These are phyloP conservation scores for Lathyrus tuberosus DNA, from an alignment of 306 rosid species.

Conservation along the genomic window DNA sequence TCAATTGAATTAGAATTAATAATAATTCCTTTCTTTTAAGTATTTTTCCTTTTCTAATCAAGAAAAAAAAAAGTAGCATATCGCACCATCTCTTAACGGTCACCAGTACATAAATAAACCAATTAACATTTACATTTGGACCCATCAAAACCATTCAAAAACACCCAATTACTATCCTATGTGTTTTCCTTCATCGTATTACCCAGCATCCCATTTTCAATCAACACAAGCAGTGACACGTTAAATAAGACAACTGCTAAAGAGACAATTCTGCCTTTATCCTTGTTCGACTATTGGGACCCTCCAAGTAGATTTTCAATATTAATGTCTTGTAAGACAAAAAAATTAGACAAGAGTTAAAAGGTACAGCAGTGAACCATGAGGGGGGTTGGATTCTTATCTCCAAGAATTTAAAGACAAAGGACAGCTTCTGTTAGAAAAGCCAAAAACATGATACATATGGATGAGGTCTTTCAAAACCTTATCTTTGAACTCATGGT, in stretches of 20 bases:
- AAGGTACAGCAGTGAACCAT: neutral
- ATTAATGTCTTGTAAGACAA: slow-evolving; percentile 27
- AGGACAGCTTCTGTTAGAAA: slow-evolving; percentile 26
- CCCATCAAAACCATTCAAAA: neutral
- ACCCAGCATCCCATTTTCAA: neutral
- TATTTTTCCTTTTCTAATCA: too few species aligned
- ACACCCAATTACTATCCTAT: neutral
- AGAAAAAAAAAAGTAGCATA: too few species aligned
- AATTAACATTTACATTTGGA: too few species aligned
- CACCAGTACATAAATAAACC: too few species aligned
- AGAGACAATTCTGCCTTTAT: slow-evolving; percentile 22
- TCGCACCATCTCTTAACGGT: too few species aligned
- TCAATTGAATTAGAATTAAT: too few species aligned
- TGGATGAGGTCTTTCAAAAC: slow-evolving; percentile 37
- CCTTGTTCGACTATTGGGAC: slow-evolving; percentile 34
- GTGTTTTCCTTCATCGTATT: neutral
- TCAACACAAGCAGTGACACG: neutral
- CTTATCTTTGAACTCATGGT: slow-evolving; percentile 35
- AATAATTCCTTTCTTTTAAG: too few species aligned
- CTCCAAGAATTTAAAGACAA: slow-evolving; percentile 29
- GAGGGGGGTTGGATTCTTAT: slow-evolving; percentile 34
- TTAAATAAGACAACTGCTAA: slow-evolving; percentile 23
- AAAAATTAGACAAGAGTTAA: slow-evolving; percentile 17
- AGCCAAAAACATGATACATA: slow-evolving; percentile 33
- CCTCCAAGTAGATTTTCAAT: slow-evolving; percentile 21